Conservation (phyloP, 2,329 filamentous ascomycete species). For the Fusarium sp. region DNA sequence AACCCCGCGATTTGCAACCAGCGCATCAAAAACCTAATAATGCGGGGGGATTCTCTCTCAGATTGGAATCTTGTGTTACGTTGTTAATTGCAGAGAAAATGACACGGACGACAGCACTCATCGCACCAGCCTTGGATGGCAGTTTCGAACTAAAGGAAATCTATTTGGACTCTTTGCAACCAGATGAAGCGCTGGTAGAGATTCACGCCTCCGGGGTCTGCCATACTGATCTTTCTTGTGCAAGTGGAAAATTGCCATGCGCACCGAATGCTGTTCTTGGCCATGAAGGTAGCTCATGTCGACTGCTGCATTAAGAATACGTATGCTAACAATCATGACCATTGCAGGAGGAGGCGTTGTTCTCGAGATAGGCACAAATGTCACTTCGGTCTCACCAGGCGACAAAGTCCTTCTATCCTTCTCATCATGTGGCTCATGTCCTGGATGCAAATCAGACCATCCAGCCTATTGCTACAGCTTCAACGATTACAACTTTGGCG, state of each 20-base stretch:
- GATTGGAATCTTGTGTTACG: background rate
- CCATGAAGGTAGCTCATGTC: conserved; percentile 52
- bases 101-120: conserved; percentile 6
- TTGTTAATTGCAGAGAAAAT: background rate
- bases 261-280: conserved; percentile 6
- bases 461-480: conserved; percentile 26
- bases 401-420: conserved; percentile 29
- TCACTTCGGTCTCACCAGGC: background rate
- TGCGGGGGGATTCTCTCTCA: background rate
- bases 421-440: conserved; percentile 7
- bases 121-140: conserved; percentile 1
- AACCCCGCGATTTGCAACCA: background rate
- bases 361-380: background rate
- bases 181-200: conserved; percentile 20
- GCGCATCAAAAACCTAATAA: background rate
- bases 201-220: conserved; percentile 20
- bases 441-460: conserved; percentile 2
- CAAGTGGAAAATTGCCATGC: conserved; percentile 10
- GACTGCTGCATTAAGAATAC: accelerated
- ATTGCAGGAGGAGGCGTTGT: conserved; percentile 18
- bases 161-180: background rate
- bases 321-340: accelerated
- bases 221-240: conserved; percentile 56
- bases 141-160: background rate
- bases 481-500: conserved; percentile 14